Base-by-base conservation (phyloP, 208 protist species). In the Wallacemonas sp. region DNA sequence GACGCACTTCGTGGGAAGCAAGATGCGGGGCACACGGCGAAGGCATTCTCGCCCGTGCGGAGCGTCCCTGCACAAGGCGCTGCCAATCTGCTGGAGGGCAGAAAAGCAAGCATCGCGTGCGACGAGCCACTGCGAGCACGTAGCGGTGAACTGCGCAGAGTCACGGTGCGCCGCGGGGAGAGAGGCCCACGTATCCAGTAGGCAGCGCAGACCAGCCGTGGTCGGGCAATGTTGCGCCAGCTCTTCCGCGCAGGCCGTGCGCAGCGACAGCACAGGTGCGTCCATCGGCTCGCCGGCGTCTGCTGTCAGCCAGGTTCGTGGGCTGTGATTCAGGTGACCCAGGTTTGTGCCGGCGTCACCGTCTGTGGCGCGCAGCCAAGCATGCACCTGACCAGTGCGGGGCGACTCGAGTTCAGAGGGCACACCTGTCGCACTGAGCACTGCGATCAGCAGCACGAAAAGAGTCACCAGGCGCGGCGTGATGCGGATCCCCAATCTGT, bases 41-140 rank as follows among this genome's bases (percentile, higher is more conserved):
- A 94, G 77, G 64, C 84, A 91, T 31, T 91, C 80, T 11, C 84
- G 76, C 11, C 72, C 58, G 21, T 82, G 61, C 1, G 46, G 68
- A 0, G 39, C 26, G 0, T 8, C 44, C 2, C 42, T 49, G 68
- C 85, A 91, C 4, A 78, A 28, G 14, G 63, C 46, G 51, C 66
- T 24, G 53, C 61, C 64, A 8, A 63, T 34, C 59, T 69, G 11
- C 27, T 68, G 71, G 30, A 91, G 73, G 39, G 70, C 77, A 5
- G 60, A 61, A 1, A 89, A 70, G 41, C 88, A 94, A 15, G 67
- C 71, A 30, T 84, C 77, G 17, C 88, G 80, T 1, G 82, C 88
- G 38, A 46, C 62, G 14, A 94, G 74, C 84, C 84, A 94, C 45
- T 44, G 27, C 44, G 64, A 64, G 68, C 88, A 94, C 45, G 68